Conservation (phyloP, 208 protist species). For the Phytomonas francai region DNA sequence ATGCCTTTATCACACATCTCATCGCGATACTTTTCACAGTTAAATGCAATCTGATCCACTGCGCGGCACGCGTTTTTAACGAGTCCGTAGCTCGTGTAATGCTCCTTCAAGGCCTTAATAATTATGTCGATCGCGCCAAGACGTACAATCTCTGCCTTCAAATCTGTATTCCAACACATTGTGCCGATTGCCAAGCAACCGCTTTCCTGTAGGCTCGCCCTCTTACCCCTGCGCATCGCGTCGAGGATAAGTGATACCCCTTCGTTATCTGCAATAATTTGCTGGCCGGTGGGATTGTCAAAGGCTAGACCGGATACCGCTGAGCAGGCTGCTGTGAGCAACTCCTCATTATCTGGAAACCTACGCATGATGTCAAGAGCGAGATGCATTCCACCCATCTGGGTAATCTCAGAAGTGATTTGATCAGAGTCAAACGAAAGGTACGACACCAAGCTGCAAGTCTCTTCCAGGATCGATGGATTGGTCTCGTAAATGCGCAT, state of each 20-base stretch:
- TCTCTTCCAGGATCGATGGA: conserved; percentile 67
- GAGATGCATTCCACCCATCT: conserved; percentile 55
- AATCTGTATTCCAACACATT: conserved; percentile 89
- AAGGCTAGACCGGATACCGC: conserved; percentile 83
- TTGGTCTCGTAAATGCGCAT: conserved; percentile 59
- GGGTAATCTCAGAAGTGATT: conserved; percentile 80
- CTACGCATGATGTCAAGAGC: conserved; percentile 78
- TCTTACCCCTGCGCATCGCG: conserved; percentile 70
- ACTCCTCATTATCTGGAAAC: conserved; percentile 70
- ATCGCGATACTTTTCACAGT: conserved; percentile 81
- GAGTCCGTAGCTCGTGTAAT: conserved; percentile 72
- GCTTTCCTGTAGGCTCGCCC: conserved; percentile 80
- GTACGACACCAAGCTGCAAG: conserved; percentile 84
- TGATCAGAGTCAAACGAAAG: conserved; percentile 88
- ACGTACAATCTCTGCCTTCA: conserved; percentile 83
- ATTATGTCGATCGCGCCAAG: conserved; percentile 73
- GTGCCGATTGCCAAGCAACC: conserved; percentile 84
- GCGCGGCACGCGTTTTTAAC: conserved; percentile 88
- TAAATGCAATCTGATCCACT: conserved; percentile 85
- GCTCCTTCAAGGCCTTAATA: conserved; percentile 70
- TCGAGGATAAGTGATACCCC: conserved; percentile 74
- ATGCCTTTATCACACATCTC: conserved; percentile 79
- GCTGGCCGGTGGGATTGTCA: conserved; percentile 76
- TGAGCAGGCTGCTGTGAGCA: conserved; percentile 77
- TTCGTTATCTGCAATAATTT: conserved; percentile 68